Evolutionary conservation across 179 eudicot genomes (phyloP).

Genomic region (Silene vulgaris): DNA sequence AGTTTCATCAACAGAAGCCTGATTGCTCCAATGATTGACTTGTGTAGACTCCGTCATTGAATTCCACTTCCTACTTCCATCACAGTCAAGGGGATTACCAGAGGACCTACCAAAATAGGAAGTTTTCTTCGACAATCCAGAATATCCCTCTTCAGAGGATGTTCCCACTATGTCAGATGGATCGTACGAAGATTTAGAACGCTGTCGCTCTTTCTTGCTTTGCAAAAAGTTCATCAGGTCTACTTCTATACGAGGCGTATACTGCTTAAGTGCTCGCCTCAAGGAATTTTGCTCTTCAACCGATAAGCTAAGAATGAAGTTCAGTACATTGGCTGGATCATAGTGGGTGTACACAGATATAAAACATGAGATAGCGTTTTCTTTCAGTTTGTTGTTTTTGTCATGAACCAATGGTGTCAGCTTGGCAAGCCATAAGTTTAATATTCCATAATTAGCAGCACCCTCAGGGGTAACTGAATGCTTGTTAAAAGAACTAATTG

Average conservation of each 20-base stretch:
- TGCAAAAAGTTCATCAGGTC: slow-evolving; percentile 91
- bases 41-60: slow-evolving; percentile 56
- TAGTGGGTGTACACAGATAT: slow-evolving; percentile 82
- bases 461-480: slow-evolving; percentile 73
- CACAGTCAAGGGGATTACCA: slow-evolving; percentile 65
- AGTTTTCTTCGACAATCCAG: slow-evolving; percentile 60
- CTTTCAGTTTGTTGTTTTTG: slow-evolving; percentile 86
- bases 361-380: slow-evolving; percentile 83
- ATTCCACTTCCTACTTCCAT: slow-evolving; percentile 78
- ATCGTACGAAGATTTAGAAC: slow-evolving; percentile 73
- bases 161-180: slow-evolving; percentile 76
- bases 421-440: slow-evolving; percentile 92
- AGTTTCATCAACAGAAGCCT: slow-evolving; percentile 47
- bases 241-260: slow-evolving; percentile 96
- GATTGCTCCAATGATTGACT: slow-evolving; percentile 37
- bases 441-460: slow-evolving; percentile 68
- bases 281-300: slow-evolving; percentile 92
- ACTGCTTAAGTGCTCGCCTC: slow-evolving; percentile 89
- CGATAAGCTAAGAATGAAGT: slow-evolving; percentile 77
- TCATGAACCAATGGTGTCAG: slow-evolving; percentile 84
- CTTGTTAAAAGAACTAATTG: slow-evolving; percentile 81
- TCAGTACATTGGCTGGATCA: slow-evolving; percentile 75
- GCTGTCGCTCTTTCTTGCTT: slow-evolving; percentile 82
- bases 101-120: slow-evolving; percentile 68
- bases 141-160: slow-evolving; percentile 85